A percentile compares a stretch with the other conserved stretches of the same genome.
These are phyloP conservation scores for Pestalotiopsis sp. DNA, from an alignment of 2,329 filamentous ascomycete species.

Conservation along the genomic window DNA sequence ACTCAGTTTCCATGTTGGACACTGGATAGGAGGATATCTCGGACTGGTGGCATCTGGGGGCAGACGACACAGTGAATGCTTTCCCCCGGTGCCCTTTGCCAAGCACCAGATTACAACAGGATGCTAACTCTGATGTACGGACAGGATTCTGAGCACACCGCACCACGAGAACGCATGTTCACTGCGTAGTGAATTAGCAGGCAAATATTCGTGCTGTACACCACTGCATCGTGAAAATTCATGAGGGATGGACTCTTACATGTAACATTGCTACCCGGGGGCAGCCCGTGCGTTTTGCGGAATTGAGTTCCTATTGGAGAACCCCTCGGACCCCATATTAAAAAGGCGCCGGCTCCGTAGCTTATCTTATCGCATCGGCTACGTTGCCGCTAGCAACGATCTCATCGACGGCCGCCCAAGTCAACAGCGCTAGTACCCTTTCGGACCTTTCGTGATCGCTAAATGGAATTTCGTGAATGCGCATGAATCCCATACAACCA, in stretches of 20 bases:
- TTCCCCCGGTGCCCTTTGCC: not conserved
- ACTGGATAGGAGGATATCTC: not conserved
- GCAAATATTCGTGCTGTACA: no score
- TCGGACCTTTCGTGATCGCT: not conserved
- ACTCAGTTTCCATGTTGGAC: not conserved
- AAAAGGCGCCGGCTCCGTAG: not conserved
- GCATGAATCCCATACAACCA: not conserved
- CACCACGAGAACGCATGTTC: not conserved
- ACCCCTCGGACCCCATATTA: not conserved
- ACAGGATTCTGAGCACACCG: not conserved
- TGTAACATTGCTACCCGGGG: not conserved
- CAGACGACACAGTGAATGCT: not conserved
- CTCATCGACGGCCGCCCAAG: not conserved
- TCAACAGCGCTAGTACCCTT: constrained; percentile 11
- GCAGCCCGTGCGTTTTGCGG: not conserved
- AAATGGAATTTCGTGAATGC: not conserved
- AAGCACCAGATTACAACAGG: not conserved
- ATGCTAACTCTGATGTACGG: not conserved
- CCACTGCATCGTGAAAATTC: no score
- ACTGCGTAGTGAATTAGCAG: no score
- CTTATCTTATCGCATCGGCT: constrained; percentile 7
- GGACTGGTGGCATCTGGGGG: not conserved
- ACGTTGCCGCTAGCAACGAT: constrained; percentile 9
- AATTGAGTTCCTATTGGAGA: not conserved
- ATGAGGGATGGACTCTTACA: no score